Conservation (phyloP, 2,329 filamentous ascomycete genomes). For the Botryotinia calthae region DNA sequence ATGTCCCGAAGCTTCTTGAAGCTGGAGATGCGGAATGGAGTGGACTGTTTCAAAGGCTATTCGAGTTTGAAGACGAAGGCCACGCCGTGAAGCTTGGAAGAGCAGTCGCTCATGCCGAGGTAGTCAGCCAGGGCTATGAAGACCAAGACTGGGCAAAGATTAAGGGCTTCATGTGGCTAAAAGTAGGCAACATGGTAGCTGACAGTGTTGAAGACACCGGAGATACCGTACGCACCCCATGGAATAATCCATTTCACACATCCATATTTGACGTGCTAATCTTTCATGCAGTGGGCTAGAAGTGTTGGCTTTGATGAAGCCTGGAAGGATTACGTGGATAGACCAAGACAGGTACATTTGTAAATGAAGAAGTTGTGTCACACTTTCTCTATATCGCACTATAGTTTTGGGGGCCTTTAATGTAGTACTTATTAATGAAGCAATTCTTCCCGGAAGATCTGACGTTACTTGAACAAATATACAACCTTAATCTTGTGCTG, state of each 20-base stretch:
- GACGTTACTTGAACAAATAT: not conserved
- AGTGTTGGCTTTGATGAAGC: conserved; percentile 62
- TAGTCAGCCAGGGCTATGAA: conserved; percentile 48
- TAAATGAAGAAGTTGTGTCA: conserved; percentile 15
- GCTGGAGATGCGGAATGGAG: conserved; percentile 33
- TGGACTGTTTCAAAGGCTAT: conserved; percentile 49
- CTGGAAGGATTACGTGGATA: conserved; percentile 50
- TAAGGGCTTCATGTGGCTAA: conserved; percentile 57
- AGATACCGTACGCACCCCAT: conserved; percentile 22
- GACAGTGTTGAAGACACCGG: conserved; percentile 57
- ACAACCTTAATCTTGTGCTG: not conserved
- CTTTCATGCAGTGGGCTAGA: conserved; percentile 53
- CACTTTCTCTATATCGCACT: not conserved
- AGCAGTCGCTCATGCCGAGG: conserved; percentile 63
- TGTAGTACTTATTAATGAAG: too few species aligned
- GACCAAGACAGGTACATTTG: conserved; percentile 26
- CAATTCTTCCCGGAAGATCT: not conserved
- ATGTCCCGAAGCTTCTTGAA: conserved; percentile 47
- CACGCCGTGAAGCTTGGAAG: conserved; percentile 75
- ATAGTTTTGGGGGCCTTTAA: not conserved
- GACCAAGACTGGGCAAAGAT: conserved; percentile 52
- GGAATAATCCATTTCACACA: not conserved
- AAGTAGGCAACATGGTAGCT: conserved; percentile 58
- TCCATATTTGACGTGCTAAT: not conserved
- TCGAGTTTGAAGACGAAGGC: conserved; percentile 66